These are phyloP conservation scores for Rhynchospora tenuis DNA, from an alignment of 176 grass and related monocot species.

Conservation along the genomic window DNA sequence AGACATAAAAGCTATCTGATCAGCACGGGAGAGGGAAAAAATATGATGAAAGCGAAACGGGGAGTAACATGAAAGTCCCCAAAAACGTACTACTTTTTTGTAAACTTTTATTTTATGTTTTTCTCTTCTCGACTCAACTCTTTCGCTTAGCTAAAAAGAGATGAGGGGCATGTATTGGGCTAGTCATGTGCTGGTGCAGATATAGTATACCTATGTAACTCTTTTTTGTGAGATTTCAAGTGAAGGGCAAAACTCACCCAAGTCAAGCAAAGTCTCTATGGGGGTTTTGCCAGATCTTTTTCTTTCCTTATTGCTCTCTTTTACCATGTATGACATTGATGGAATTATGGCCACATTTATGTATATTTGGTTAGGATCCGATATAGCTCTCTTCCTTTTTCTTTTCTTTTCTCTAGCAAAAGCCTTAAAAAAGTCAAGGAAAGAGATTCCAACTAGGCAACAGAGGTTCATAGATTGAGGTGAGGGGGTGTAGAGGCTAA, in stretches of 20 bases:
- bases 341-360: constrained; percentile 9
- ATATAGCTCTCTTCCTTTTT: neutral
- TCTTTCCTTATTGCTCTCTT: neutral
- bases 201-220: neutral
- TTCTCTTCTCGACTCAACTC: neutral
- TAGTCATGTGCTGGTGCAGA: constrained; percentile 3
- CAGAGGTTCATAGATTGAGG: neutral
- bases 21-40: neutral
- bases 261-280: neutral
- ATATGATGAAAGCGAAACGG: neutral
- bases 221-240: neutral
- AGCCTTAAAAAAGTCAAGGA: neutral
- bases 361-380: constrained; percentile 7
- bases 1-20: neutral
- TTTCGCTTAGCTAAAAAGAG: neutral
- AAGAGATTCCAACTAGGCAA: neutral
- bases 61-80: neutral
- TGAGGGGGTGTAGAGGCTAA: neutral
- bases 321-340: neutral
- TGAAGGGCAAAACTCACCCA: neutral
- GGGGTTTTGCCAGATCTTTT: neutral
- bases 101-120: neutral
- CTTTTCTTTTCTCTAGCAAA: neutral
- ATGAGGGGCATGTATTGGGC: neutral
- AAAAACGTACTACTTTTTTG: constrained; percentile 18